Evolutionary conservation across 2,329 filamentous ascomycete genomes (phyloP), one percentile per base, ranked within the genome.

Genomic region (Alternaria arborescens): DNA sequence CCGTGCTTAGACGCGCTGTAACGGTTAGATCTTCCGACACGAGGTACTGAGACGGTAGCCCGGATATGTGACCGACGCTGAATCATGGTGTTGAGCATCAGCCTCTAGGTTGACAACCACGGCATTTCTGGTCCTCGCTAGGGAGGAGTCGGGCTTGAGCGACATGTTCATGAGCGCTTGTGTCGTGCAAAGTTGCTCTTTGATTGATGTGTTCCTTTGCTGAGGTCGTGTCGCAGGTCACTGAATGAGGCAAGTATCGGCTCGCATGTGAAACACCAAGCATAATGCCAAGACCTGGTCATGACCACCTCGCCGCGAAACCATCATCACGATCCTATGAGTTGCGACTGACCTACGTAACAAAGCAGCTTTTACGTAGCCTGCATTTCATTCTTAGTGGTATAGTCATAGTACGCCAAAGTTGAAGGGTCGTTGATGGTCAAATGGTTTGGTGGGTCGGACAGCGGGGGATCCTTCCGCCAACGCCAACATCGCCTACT

Each of bases 251-350:
- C 48, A 61, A 8, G 60, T 42, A 54, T 53, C 51, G 32, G 8
- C 26, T 32, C 8, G 53, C 24, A 42, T 28, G 5, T 43, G 62
- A 65, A 65, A 65, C 62, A 34, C 50, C 44, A 51, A 59, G 34
- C 22, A 58, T 20, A 34, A 22, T 38, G 57, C 62, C 62, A 61
- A 65, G 60, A 55, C 44, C 8, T 8, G 18, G 22, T 36, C 41
- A 16, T 34, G 5, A 22, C 43, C 43, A 47, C 26, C 32, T 16
- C 24, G 18, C 24, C 24, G 16, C 24, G 24, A 26, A 18, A 38
- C 12, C 16, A n/a, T 4, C 16, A 20, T 14, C n/a, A 11, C 36
- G 4, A 20, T 20, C 18, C 2, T 38, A 18, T 38, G 24, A 26
- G 6, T 26, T 26, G 24, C 7, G 24, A 18, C 36, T 38, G 36